Evolutionary conservation across 2,329 filamentous ascomycete genomes (phyloP).

Genomic region (Colletotrichum sp.): DNA sequence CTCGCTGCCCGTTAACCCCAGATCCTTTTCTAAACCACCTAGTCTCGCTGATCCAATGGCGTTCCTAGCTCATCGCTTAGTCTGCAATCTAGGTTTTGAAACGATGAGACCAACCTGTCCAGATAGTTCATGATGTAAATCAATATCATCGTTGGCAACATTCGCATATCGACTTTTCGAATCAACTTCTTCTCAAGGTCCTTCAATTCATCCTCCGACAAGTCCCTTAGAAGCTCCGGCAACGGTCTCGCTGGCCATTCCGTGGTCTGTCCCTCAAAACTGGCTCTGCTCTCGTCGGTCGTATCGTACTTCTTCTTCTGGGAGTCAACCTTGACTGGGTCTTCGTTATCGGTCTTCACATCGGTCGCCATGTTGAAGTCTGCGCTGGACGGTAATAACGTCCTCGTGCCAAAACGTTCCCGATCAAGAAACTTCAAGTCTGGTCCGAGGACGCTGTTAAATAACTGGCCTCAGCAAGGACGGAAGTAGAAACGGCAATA

Average conservation of each 20-base stretch:
- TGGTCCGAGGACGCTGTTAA: neutral
- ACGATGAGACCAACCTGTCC: conserved; percentile 38
- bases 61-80: neutral
- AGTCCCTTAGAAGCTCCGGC: neutral
- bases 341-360: neutral
- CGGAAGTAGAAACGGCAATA: neutral
- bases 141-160: conserved; percentile 71
- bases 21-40: conserved; percentile 46
- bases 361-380: neutral
- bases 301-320: neutral
- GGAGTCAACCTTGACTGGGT: neutral
- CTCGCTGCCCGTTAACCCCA: conserved; percentile 33
- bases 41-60: conserved; percentile 60
- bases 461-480: neutral
- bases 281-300: neutral
- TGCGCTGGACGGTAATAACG: neutral
- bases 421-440: neutral
- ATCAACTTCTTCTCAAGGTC: conserved; percentile 60
- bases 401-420: neutral
- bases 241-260: neutral
- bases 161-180: conserved; percentile 68
- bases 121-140: conserved; percentile 77
- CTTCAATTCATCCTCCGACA: conserved; percentile 24
- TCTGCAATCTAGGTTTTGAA: too few relatives aligned
- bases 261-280: neutral